These are phyloP conservation scores for Salvia hispanica DNA, from an alignment of 257 asterid genomes.

Conservation along the genomic window DNA sequence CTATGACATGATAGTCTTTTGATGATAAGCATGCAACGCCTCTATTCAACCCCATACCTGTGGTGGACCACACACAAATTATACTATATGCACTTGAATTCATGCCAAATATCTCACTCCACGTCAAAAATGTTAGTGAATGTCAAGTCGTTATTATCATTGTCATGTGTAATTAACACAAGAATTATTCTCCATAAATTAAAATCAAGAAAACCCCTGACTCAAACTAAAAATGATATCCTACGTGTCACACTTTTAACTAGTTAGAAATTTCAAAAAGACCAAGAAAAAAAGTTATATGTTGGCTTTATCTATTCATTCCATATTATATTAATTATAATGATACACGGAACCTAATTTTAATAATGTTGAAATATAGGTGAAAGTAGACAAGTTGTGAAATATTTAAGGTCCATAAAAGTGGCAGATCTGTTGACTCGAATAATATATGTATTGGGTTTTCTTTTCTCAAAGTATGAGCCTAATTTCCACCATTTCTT, in stretches of 20 bases:
- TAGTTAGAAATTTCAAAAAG: no score
- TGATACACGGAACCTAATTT: conserved; percentile 20
- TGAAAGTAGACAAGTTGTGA: conserved; percentile 31
- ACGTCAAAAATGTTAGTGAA: background rate
- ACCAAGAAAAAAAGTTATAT: conserved; percentile 23
- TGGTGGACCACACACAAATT: conserved; percentile 32
- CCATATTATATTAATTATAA: background rate
- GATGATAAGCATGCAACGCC: conserved; percentile 33
- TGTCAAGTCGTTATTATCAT: conserved; percentile 22
- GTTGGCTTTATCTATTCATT: conserved; percentile 31
- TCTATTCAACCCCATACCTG: conserved; percentile 34
- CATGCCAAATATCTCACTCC: background rate
- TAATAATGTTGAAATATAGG: conserved; percentile 29
- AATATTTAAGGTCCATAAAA: conserved; percentile 28
- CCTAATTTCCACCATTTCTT: conserved; percentile 40
- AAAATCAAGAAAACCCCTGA: background rate
- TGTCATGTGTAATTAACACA: background rate
- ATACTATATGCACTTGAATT: background rate
- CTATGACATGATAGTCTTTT: conserved; percentile 34
- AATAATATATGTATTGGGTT: conserved; percentile 31
- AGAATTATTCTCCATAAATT: background rate
- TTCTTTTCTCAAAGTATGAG: conserved; percentile 34
- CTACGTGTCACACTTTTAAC: conserved; percentile 12
- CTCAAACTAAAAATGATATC: conserved; percentile 20
- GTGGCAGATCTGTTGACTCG: conserved; percentile 29